Evolutionary conservation across 305 asterid genomes (phyloP), one percentile per base, ranked within the genome.

Genomic region (Petunia hybrid): DNA sequence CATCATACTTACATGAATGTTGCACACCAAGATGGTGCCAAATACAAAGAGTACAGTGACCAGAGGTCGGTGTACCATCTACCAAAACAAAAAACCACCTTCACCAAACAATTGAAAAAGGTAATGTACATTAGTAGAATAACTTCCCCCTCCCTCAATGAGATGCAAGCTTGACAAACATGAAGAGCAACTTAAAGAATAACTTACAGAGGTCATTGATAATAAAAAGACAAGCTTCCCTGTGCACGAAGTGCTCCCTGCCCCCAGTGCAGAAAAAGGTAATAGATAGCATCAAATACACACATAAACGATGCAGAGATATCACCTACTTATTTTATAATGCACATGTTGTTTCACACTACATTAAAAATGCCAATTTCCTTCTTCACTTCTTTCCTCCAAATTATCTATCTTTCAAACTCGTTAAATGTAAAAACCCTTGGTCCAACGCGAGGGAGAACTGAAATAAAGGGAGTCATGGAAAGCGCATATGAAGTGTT

Each of bases 371-470:
- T 1, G 12, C 7, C 48, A 51, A 31, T 62, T 5, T 57, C 35
- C 31, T 70, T 22, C 39, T 63, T 63, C 13, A 51, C 36, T 36
- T 53, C 78, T 74, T 74, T 74, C 65, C 79, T 7, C 48, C 79
- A 74, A 35, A 73, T 38, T 38, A 64, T 38, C 38, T 3, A 53
- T 53, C 79, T 53, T 74, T 38, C 62, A 74, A 53, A 36, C 38
- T 51, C 13, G 78, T 73, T 73, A 53, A 74, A 36, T 51, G 31
- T 22, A 22, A 22, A 22, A 22, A 22, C 31, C 31, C 31, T 22
- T 22, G 31, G 31, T 22, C 31, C 8, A 53, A 74, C 46, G 53
- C 8, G 46, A 53, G 46, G 43, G n/a, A 22, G 61, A 46, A 22
- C 31, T 22, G 31, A 22, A 22, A 22, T 22, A 22, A 22, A 22